Evolutionary conservation across 179 eudicot species (phyloP).

Genomic region (Silene vulgaris): DNA sequence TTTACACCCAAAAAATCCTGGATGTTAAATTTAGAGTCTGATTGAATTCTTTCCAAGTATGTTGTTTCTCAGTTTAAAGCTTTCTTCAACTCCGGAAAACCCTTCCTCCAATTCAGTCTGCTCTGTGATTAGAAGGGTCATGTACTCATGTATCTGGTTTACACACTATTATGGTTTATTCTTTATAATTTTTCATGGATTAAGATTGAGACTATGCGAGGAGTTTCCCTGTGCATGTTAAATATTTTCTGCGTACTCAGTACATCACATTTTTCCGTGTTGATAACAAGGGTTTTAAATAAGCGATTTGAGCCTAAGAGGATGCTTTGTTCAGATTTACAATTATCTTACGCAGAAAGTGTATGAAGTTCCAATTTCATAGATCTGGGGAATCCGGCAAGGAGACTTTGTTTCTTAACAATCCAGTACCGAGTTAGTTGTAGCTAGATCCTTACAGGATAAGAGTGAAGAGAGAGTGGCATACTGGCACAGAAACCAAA

Average conservation of each 20-base stretch:
- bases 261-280: not conserved
- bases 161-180: not conserved
- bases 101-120: slow-evolving; percentile 14
- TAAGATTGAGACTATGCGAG: not conserved
- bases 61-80: slow-evolving; percentile 17
- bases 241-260: not conserved
- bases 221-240: not conserved
- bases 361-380: too few species aligned
- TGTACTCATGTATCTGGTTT: slow-evolving; percentile 2
- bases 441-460: too few species aligned
- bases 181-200: not conserved
- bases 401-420: too few species aligned
- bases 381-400: too few species aligned
- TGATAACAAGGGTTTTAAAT: not conserved
- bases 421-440: too few species aligned
- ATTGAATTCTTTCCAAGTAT: slow-evolving; percentile 14
- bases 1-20: not conserved
- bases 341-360: too few species aligned
- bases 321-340: too few species aligned
- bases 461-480: too few species aligned
- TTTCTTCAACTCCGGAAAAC: slow-evolving; percentile 16
- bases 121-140: slow-evolving; percentile 15
- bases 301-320: too few species aligned
- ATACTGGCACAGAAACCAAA: too few species aligned
- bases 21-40: slow-evolving; percentile 20